Conservation (phyloP, 2,329 filamentous ascomycete species). For the Botryotinia narcissicola region DNA sequence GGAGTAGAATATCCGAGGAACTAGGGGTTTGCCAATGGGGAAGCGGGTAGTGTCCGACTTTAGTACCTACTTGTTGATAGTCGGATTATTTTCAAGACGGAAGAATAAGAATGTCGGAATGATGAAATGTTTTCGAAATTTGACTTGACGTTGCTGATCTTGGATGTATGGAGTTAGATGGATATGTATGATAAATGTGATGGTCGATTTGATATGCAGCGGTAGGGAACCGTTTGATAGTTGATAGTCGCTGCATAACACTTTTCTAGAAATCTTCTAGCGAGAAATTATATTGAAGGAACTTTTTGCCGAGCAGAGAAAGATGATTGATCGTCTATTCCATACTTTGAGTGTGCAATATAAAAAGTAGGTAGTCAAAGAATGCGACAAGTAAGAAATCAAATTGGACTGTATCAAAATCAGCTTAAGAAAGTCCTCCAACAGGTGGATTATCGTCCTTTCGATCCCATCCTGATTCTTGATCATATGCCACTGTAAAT, state of each 20-base stretch:
- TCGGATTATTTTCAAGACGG: not conserved
- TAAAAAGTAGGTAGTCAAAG: not conserved
- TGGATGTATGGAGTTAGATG: not conserved
- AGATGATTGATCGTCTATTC: not conserved
- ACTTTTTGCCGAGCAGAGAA: not conserved
- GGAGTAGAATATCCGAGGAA: not conserved
- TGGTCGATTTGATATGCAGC: not conserved
- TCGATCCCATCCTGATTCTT: not conserved
- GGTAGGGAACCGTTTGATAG: slow-evolving; percentile 2
- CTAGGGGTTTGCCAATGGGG: not conserved
- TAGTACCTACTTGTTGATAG: not conserved
- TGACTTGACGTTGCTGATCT: not conserved
- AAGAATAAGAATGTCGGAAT: not conserved
- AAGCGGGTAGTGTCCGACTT: not conserved
- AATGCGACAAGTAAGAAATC: not conserved
- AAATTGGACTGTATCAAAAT: not conserved
- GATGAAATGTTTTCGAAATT: not conserved
- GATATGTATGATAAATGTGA: not conserved
- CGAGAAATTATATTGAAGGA: not conserved
- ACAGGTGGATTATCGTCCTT: not conserved
- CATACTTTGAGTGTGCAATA: not conserved
- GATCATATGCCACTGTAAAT: slow-evolving; percentile 4
- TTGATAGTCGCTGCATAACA: not conserved
- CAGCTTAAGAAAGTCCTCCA: not conserved
- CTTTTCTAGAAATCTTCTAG: slow-evolving; percentile 5